Evolutionary conservation across 2,329 filamentous ascomycete genomes (phyloP).

Genomic region (Aureobasidium zeae): DNA sequence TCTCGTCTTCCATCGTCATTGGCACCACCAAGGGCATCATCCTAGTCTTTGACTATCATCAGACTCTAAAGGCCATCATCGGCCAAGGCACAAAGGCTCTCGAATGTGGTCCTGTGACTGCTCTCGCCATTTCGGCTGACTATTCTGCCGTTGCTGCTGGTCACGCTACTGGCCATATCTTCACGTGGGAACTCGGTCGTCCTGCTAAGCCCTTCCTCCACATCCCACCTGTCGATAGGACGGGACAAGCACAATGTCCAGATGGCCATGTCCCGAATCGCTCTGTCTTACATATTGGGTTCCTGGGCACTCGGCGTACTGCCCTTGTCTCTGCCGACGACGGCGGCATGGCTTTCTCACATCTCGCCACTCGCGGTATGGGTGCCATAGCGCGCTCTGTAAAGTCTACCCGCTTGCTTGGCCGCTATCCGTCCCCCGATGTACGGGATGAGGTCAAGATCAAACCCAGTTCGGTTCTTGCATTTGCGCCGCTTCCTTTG

Average conservation of each 20-base stretch:
- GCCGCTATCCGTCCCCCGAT: constrained; percentile 71
- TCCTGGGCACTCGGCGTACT: constrained; percentile 85
- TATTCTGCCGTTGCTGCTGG: constrained; percentile 86
- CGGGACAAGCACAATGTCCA: constrained; percentile 53
- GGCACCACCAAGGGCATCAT: constrained; percentile 93
- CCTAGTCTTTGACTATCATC: constrained; percentile 93
- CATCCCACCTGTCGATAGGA: constrained; percentile 65
- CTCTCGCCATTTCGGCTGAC: constrained; percentile 85
- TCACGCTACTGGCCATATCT: constrained; percentile 82
- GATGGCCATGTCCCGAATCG: constrained; percentile 78
- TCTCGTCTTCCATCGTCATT: constrained; percentile 79
- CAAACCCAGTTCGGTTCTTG: constrained; percentile 90
- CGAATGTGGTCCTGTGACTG: constrained; percentile 79
- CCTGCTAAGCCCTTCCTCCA: constrained; percentile 81
- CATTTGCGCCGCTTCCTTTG: constrained; percentile 79
- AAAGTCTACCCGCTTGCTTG: constrained; percentile 82
- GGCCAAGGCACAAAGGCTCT: constrained; percentile 89
- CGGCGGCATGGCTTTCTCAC: constrained; percentile 94
- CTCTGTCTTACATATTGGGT: constrained; percentile 82
- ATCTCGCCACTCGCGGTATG: constrained; percentile 83
- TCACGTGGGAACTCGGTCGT: constrained; percentile 87
- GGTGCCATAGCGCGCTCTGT: constrained; percentile 77
- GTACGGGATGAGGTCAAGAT: constrained; percentile 55
- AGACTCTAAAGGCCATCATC: constrained; percentile 87
- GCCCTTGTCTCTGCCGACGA: constrained; percentile 93